Conservation (phyloP, 768 basidiomycete species). For the Pseudohyphozyma bogoriensis region DNA sequence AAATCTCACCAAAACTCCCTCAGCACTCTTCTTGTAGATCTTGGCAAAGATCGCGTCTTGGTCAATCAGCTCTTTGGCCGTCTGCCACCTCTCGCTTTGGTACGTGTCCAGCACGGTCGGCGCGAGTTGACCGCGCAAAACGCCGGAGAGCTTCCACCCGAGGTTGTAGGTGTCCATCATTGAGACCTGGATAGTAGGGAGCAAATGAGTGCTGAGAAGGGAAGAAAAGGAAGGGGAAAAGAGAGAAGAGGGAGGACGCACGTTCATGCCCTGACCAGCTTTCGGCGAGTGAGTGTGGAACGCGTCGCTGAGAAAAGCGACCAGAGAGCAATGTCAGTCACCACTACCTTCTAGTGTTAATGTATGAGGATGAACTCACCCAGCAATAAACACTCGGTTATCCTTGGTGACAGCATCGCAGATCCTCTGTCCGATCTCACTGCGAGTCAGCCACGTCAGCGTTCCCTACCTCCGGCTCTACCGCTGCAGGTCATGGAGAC, state of each 20-base stretch:
- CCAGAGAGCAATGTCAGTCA: neutral
- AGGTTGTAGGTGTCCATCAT: conserved; percentile 69
- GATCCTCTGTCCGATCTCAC: conserved; percentile 30
- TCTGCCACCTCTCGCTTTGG: conserved; percentile 43
- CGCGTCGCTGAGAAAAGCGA: conserved; percentile 12
- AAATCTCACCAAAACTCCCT: neutral
- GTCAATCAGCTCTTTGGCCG: conserved; percentile 57
- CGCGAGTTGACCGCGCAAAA: conserved; percentile 49
- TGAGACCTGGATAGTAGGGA: conserved; percentile 34
- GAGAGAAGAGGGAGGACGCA: no score
- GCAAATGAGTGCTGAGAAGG: no score
- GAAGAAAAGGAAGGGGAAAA: no score
- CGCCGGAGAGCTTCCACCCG: conserved; percentile 56
- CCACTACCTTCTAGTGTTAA: neutral
- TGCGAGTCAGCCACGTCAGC: conserved; percentile 2
- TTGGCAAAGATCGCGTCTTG: conserved; percentile 44
- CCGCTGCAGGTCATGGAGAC: no score
- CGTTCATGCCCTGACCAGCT: conserved; percentile 33
- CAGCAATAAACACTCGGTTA: conserved; percentile 31
- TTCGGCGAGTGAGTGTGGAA: conserved; percentile 29
- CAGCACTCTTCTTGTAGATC: no score
- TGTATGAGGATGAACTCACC: neutral
- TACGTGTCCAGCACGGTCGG: conserved; percentile 47
- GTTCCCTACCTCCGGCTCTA: no score
- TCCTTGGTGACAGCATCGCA: conserved; percentile 12